phyloP scores from a whole-genome alignment of 2,329 filamentous ascomycete species.

The Metarhizium anisopliae region DNA sequence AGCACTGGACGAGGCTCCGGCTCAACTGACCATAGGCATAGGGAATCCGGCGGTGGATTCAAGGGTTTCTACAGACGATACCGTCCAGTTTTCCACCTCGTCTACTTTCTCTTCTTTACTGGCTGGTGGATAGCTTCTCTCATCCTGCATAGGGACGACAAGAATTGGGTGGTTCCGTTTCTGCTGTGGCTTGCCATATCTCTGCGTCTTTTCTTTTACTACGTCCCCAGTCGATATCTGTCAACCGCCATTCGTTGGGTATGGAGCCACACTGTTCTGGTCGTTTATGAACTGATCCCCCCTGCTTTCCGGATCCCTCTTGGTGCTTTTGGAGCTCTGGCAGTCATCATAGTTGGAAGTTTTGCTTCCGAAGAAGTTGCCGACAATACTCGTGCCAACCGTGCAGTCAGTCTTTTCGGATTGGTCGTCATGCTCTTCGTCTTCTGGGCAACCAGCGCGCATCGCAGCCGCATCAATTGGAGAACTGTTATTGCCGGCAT shows the following conservation, averaged over 20 bases:
- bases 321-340: slow-evolving; percentile 55
- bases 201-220: slow-evolving; percentile 65
- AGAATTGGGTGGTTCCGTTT: slow-evolving; percentile 79
- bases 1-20: slow-evolving; percentile 18
- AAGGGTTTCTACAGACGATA: slow-evolving; percentile 34
- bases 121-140: slow-evolving; percentile 72
- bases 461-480: slow-evolving; percentile 58
- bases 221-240: slow-evolving; percentile 59
- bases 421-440: slow-evolving; percentile 58
- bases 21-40: slow-evolving; percentile 10
- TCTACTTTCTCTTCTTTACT: slow-evolving; percentile 35
- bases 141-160: slow-evolving; percentile 60
- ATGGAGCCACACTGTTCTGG: slow-evolving; percentile 58
- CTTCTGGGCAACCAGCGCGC: slow-evolving; percentile 63
- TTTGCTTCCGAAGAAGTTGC: slow-evolving; percentile 62
- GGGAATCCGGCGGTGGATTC: slow-evolving; percentile 10
- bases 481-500: slow-evolving; percentile 83
- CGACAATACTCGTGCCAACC: slow-evolving; percentile 73
- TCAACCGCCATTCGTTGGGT: slow-evolving; percentile 56
- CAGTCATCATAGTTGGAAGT: slow-evolving; percentile 67
- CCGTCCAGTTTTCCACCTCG: slow-evolving; percentile 36
- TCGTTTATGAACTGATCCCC: slow-evolving; percentile 54
- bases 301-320: slow-evolving; percentile 53
- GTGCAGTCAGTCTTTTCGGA: slow-evolving; percentile 73
- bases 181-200: slow-evolving; percentile 68